Base-by-base conservation (phyloP, 257 asterid species). In the Rhazya stricta region DNA sequence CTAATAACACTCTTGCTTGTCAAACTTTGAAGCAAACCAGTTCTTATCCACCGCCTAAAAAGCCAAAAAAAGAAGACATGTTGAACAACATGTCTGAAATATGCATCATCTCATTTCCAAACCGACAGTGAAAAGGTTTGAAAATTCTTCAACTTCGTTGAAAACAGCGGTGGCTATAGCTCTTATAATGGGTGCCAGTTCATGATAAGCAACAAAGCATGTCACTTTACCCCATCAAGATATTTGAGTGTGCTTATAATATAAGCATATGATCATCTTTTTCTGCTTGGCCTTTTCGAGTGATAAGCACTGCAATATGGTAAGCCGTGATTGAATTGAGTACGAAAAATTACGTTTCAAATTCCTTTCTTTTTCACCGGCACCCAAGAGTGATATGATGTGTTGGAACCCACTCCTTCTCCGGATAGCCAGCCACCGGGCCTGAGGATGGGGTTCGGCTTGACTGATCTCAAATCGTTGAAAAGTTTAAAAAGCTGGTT, bases 251-350 rank as follows among this genome's bases (percentile, higher is more conserved):
- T 78, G 83, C 89, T 87, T 83, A 83, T 77, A 27, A 65, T 34
- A 7, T 58, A 21, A n/a, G 48, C 67, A 36, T 29, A 27, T 32
- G 62, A 45, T 3, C 6, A 25, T 23, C 21, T 9, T 9, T 45
- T 23, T 41, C 23, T 57, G 0, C 9, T 41, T 69, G 11, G 27
- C 37, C 25, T 50, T 30, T 6, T 8, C n/a, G 29, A 2, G 0
- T 63, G 67, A 65, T 62, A 78, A 71, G 77, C 27, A 63, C 50
- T 25, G 12, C 16, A 29, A 71, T 71, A 16, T 32, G 32, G 29
- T n/a, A 5, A 72, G 77, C n/a, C 85, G 87, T 81, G 86, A 45
- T 0, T n/a, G 54, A 84, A 27, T 83, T 84, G 87, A 76, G 83
- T 78, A 83, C 50, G 87, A 54, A 48, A 66, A 0, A 0, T 25